These are phyloP conservation scores for Scedosporium aurantiacum DNA, from an alignment of 2,329 filamentous ascomycete genomes.

Conservation along the genomic window DNA sequence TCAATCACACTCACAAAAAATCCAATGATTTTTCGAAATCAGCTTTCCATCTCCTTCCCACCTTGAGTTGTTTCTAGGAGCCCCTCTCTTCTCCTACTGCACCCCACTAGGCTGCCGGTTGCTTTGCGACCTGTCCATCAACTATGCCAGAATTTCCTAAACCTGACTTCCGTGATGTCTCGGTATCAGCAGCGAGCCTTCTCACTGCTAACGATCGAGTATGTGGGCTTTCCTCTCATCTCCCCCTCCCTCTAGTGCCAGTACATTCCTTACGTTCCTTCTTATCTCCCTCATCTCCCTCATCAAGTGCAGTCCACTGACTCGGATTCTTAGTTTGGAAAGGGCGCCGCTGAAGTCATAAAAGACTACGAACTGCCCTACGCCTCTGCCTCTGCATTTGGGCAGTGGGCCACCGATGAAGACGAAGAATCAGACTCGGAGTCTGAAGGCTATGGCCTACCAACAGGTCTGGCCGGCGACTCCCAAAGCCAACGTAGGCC, in stretches of 20 bases:
- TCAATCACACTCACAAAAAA: background rate
- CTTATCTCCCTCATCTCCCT: background rate
- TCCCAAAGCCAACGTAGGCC: background rate
- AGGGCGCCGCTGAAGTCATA: background rate
- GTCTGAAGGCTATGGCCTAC: conserved; percentile 12
- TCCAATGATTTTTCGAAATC: background rate
- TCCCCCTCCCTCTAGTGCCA: background rate
- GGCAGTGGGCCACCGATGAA: background rate
- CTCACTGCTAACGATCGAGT: background rate
- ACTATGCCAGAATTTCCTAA: background rate
- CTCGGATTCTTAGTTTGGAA: background rate
- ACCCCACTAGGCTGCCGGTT: background rate
- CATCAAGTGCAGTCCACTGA: background rate
- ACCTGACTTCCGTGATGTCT: background rate
- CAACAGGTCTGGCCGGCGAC: background rate
- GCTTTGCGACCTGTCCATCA: background rate
- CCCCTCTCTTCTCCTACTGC: background rate
- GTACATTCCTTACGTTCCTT: no score
- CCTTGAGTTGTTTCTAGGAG: background rate
- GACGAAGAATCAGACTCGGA: conserved; percentile 15
- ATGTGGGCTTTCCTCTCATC: background rate
- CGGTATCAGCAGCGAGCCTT: background rate
- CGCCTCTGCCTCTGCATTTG: background rate
- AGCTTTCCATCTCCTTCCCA: background rate
- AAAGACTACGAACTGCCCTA: background rate